Base-by-base conservation (phyloP, 1,139 yeast species). In the Hyphopichia khmerensis region DNA sequence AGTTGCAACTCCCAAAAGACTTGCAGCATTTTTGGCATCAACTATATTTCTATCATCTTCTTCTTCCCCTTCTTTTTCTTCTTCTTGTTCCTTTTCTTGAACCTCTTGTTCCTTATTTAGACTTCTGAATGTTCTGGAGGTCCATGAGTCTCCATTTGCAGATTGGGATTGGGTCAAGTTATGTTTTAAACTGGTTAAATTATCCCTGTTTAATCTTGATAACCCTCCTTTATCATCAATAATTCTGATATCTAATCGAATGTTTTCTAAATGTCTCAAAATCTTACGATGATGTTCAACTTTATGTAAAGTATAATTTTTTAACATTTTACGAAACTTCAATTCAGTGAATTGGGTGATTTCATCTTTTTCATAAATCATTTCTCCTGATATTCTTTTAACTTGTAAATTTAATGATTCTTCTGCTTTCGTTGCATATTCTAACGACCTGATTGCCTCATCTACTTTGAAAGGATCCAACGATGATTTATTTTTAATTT, bases 401-500 rank as follows among this genome's bases (percentile, higher is more conserved):
- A 91, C 84, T 55, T 88, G 95, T 48, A 79, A 67, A 16, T 84
- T 80, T 43, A 91, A 70, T 32, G 82, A 83, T 50, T 86, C 88
- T 57, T 91, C 96, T 11, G 79, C 74, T 48, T 80, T 80, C n/a
- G 87, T 79, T 2, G 96, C 95, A 38, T 79, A 80, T 56, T 91
- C 96, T 43, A 91, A 72, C 11, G 88, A 73, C 42, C 84, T 72
- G 35, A 91, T 78, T 0, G 97, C 96, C 50, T 91, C 98, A 55
- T 93, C 97, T 2, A 90, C 96, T 57, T 86, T 88, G 32, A 86
- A 64, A 0, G 98, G 96, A 56, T 87, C 93, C 42, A 89, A 82
- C 40, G 87, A 80, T 19, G 90, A 71, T 50, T 84, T 86, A 47
- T 79, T 82, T 55, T 88, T 85, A 43, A 91, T 74, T 52, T 84